Evolutionary conservation across 805 yeast genomes (phyloP).

Genomic region (Wickerhamiella vanderwaltii): DNA sequence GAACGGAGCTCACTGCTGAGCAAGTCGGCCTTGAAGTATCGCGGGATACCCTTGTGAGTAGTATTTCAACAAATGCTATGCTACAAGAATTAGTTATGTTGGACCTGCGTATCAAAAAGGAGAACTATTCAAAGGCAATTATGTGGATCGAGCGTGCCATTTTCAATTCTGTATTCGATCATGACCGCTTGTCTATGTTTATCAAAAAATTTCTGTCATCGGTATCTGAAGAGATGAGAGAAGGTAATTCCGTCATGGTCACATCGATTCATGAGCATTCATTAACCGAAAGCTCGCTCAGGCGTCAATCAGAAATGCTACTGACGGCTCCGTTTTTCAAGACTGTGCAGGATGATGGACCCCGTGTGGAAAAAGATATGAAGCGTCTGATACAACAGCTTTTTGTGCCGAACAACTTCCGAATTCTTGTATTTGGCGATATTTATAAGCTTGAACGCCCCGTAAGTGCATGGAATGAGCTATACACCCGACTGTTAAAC

Average conservation of each 20-base stretch:
- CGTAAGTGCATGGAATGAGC: conserved; percentile 42
- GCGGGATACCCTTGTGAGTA: conserved; percentile 50
- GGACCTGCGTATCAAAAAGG: conserved; percentile 45
- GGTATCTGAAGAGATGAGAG: conserved; percentile 51
- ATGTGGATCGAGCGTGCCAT: conserved; percentile 63
- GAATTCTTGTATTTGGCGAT: conserved; percentile 64
- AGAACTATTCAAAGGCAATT: conserved; percentile 55
- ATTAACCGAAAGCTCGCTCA: conserved; percentile 48
- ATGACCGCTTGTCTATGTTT: conserved; percentile 52
- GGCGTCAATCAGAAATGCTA: conserved; percentile 54
- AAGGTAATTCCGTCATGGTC: conserved; percentile 50
- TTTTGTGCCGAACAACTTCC: conserved; percentile 46
- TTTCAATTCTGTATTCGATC: conserved; percentile 58
- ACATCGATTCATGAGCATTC: conserved; percentile 47
- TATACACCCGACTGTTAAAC: conserved; percentile 3
- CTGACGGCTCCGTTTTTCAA: conserved; percentile 47
- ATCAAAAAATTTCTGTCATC: conserved; percentile 49
- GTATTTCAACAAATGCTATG: conserved; percentile 45
- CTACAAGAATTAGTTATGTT: conserved; percentile 57
- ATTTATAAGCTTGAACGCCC: conserved; percentile 41
- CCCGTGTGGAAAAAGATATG: conserved; percentile 37
- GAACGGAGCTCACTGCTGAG: conserved; percentile 50
- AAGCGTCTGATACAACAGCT: conserved; percentile 40
- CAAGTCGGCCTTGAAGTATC: conserved; percentile 63
- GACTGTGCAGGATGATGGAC: conserved; percentile 38